Evolutionary conservation across 257 asterid species (phyloP), one percentile per base, ranked within the genome.

Genomic region (Nicotiana obtusifolia): DNA sequence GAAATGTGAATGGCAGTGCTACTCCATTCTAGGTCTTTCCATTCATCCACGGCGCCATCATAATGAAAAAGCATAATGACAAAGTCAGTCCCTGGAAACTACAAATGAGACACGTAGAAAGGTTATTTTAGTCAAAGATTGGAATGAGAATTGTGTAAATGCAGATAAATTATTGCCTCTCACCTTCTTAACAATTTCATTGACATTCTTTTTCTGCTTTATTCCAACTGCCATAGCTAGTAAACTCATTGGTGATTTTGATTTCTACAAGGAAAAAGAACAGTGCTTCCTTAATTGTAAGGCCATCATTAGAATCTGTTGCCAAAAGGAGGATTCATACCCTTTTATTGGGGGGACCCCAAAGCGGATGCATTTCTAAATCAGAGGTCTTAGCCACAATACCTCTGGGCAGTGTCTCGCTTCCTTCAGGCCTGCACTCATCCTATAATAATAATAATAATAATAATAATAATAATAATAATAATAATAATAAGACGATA

Each of bases 161-260:
- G 41, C 24, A 14, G 44, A 54, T 4, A 10, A 33, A 73, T 69
- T 68, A 24, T 47, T 15, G 22, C 24, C 66, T 73, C 82, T 83
- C 77, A 93, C 97, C 97, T 90, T 93, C 44, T 84, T 84, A 60
- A 91, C 90, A 76, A 93, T 89, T 85, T 87, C 76, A 87, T 93
- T 83, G 37, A 91, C 95, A 85, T 87, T 91, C 57, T 84, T 20
- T 86, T 87, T 93, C 85, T 93, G 97, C 89, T 88, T 90, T 68
- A 89, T 80, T 69, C 98, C 98, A 81, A 88, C 98, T 80, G 98
- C 93, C 82, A 93, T 84, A 81, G 94, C 98, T 88, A 93, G 78
- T 81, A 93, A 87, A 88, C 87, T 93, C 84, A 77, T 86, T 31
- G 89, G 88, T 76, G 89, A 82, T 78, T 85, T 88, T 56, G 82